A percentile compares a stretch with the other conserved stretches of the same genome.
phyloP scores from a whole-genome alignment of 2,329 filamentous ascomycete genomes.

The Dichotomopilus funicola region DNA sequence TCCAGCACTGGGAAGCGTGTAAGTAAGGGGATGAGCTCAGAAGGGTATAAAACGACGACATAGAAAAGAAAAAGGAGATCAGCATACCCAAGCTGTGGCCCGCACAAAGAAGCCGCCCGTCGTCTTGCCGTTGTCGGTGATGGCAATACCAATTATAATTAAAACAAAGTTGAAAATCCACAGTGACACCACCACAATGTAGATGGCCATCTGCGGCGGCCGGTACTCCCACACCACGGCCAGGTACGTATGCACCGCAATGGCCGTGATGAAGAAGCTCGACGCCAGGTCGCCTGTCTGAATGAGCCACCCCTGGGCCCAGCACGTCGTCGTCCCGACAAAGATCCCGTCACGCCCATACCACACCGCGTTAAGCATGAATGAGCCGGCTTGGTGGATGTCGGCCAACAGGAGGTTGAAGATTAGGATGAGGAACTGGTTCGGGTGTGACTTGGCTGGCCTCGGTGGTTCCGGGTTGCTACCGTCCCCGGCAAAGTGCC shows the following conservation, averaged over 20 bases:
- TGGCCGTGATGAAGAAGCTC: constrained; percentile 51
- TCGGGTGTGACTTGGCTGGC: constrained; percentile 26
- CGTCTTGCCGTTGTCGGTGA: constrained; percentile 23
- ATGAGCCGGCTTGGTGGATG: constrained; percentile 49
- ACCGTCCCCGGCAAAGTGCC: constrained; percentile 19
- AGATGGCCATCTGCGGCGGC: constrained; percentile 39
- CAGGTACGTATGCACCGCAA: constrained; percentile 52
- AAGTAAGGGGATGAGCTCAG: neutral
- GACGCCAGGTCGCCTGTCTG: constrained; percentile 52
- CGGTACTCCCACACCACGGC: constrained; percentile 45
- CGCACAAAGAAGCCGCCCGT: constrained; percentile 42
- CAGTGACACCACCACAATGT: constrained; percentile 33
- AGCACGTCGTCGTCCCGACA: constrained; percentile 42
- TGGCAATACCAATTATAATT: constrained; percentile 34
- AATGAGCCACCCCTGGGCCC: constrained; percentile 50
- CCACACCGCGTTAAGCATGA: constrained; percentile 49
- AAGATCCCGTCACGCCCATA: constrained; percentile 41
- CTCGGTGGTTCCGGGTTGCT: neutral
- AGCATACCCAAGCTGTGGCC: constrained; percentile 45
- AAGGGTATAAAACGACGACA: neutral
- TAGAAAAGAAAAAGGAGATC: neutral
- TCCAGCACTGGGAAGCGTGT: constrained; percentile 47
- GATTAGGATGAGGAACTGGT: constrained; percentile 54
- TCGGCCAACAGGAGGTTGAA: constrained; percentile 55
- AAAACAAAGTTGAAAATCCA: constrained; percentile 47